phyloP scores from a whole-genome alignment of 2,329 filamentous ascomycete species.

The Ilyonectria robusta region DNA sequence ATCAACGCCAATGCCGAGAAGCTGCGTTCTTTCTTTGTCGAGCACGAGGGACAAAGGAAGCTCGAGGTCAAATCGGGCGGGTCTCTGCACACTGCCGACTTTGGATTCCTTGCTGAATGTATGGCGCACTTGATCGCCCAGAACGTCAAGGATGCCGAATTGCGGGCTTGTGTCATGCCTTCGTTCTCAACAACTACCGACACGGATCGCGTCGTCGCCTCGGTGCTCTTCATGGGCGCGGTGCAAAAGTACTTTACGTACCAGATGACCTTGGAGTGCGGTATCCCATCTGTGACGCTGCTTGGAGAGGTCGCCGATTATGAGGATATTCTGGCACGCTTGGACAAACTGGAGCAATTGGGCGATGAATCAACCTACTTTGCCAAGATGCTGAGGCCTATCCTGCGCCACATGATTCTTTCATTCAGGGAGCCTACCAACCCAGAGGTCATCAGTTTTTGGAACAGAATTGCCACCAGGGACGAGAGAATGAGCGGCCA shows the following conservation, averaged over 20 bases:
- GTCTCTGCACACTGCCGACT: slow-evolving; percentile 20
- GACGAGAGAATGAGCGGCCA: background rate
- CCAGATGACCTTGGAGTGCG: slow-evolving; percentile 55
- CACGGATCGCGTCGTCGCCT: slow-evolving; percentile 58
- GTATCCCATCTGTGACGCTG: slow-evolving; percentile 67
- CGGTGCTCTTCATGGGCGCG: slow-evolving; percentile 66
- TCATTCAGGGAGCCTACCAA: slow-evolving; percentile 52
- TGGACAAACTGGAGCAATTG: slow-evolving; percentile 55
- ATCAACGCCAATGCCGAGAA: slow-evolving; percentile 62
- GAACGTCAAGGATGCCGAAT: slow-evolving; percentile 56
- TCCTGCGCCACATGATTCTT: slow-evolving; percentile 56
- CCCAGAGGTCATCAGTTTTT: slow-evolving; percentile 53
- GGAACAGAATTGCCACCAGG: slow-evolving; percentile 45
- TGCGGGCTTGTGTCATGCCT: slow-evolving; percentile 65
- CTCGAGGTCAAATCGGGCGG: slow-evolving; percentile 14
- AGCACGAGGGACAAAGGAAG: slow-evolving; percentile 53
- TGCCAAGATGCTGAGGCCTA: slow-evolving; percentile 52
- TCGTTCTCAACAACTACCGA: slow-evolving; percentile 65
- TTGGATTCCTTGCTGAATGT: slow-evolving; percentile 49
- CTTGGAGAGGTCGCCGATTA: slow-evolving; percentile 64
- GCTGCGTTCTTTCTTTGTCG: slow-evolving; percentile 59
- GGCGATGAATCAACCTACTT: slow-evolving; percentile 55
- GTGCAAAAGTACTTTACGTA: slow-evolving; percentile 64
- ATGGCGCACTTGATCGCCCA: slow-evolving; percentile 58
- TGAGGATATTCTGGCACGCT: slow-evolving; percentile 47